A percentile compares a stretch with the other conserved stretches of the same genome.
Evolutionary conservation across 2,329 filamentous ascomycete species (phyloP).

Genomic region (Chaetomiaceae sp.): DNA sequence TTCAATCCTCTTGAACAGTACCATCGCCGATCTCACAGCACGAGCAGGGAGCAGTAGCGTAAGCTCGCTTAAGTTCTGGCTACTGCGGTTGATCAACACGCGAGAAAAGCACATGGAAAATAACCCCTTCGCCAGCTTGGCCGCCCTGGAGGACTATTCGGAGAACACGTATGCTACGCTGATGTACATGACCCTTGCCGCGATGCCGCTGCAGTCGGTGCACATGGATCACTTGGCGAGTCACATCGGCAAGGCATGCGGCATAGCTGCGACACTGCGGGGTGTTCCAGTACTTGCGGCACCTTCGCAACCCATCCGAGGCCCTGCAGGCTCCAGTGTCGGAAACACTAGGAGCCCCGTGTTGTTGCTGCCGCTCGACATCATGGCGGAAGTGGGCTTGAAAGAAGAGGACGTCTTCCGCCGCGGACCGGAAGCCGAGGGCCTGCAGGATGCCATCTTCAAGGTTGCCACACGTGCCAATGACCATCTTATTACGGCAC

Average conservation of each 20-base stretch:
- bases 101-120: constrained; percentile 81
- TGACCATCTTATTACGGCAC: constrained; percentile 89
- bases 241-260: constrained; percentile 90
- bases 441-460: constrained; percentile 86
- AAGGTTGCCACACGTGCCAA: constrained; percentile 88
- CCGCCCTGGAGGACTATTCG: constrained; percentile 77
- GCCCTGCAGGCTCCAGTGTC: constrained; percentile 38
- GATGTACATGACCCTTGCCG: constrained; percentile 80
- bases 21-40: constrained; percentile 58
- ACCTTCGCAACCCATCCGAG: constrained; percentile 52
- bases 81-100: constrained; percentile 71
- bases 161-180: constrained; percentile 94
- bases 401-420: constrained; percentile 88
- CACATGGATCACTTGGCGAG: constrained; percentile 89
- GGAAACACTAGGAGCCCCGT: constrained; percentile 41
- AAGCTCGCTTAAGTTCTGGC: constrained; percentile 64
- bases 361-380: constrained; percentile 78
- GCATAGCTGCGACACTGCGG: constrained; percentile 80
- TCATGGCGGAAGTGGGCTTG: constrained; percentile 78
- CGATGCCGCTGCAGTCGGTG: constrained; percentile 73
- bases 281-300: constrained; percentile 87
- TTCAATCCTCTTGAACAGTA: constrained; percentile 73
- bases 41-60: constrained; percentile 38
- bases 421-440: constrained; percentile 69
- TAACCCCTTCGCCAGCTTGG: constrained; percentile 70